Conservation (phyloP, 2,329 filamentous ascomycete genomes). For the Periglandula ipomoeae region DNA sequence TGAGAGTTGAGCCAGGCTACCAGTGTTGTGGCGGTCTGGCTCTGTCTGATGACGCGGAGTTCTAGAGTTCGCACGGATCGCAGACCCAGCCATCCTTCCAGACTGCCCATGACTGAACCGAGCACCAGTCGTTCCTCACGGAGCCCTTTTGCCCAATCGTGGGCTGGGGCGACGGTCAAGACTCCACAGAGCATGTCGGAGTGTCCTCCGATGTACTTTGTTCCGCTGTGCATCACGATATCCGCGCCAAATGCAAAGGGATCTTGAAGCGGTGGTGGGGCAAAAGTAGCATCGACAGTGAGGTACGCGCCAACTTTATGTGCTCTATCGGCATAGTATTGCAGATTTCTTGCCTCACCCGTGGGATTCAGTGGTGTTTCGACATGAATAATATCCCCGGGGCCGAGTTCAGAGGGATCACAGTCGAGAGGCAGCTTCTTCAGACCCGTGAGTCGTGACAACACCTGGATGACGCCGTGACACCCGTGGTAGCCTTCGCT, state of each 20-base stretch:
- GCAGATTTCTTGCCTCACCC: constrained; percentile 69
- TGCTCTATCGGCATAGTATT: constrained; percentile 62
- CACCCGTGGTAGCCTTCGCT: constrained; percentile 87
- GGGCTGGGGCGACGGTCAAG: constrained; percentile 51
- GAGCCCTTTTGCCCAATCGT: constrained; percentile 51
- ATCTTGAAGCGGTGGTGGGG: constrained; percentile 79
- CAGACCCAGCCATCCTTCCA: constrained; percentile 89
- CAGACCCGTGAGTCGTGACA: constrained; percentile 67
- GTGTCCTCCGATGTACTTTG: constrained; percentile 95
- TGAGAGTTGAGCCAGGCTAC: constrained; percentile 61
- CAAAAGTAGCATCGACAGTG: constrained; percentile 87
- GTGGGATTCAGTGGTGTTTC: constrained; percentile 93
- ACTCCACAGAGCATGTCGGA: constrained; percentile 89
- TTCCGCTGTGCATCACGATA: constrained; percentile 83
- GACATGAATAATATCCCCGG: constrained; percentile 79
- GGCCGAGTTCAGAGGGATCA: constrained; percentile 52
- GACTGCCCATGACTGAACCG: constrained; percentile 75
- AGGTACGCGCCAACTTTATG: constrained; percentile 64
- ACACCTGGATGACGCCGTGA: constrained; percentile 70
- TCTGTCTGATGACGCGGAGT: constrained; percentile 70
- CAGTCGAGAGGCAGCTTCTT: constrained; percentile 64
- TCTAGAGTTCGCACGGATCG: constrained; percentile 80
- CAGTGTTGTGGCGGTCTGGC: constrained; percentile 56
- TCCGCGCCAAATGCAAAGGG: constrained; percentile 78
- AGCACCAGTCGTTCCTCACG: constrained; percentile 63